Conservation (phyloP, 2,329 filamentous ascomycete species). For the Cladosporium sp. region DNA sequence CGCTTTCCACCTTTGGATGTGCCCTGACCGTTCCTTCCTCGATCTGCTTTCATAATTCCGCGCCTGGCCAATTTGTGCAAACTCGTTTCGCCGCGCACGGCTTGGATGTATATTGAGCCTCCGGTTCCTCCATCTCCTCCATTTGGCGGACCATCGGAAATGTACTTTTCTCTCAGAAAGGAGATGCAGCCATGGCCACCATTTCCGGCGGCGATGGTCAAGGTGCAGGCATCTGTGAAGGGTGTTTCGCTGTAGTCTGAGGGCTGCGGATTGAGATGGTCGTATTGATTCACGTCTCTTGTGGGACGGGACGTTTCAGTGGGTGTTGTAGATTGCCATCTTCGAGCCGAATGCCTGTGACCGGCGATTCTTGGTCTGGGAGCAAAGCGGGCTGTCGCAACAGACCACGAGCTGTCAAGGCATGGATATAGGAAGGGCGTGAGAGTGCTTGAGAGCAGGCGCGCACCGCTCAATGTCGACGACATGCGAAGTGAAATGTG, state of each 20-base stretch:
- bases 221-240: conserved; percentile 80
- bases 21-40: conserved; percentile 75
- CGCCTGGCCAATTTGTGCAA: conserved; percentile 83
- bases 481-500: conserved; percentile 1
- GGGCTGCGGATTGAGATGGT: conserved; percentile 72
- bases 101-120: conserved; percentile 91
- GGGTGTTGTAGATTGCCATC: conserved; percentile 25
- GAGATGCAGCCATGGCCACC: conserved; percentile 93
- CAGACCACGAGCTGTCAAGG: conserved; percentile 25
- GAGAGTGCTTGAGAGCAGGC: conserved; percentile 33
- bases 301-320: background rate
- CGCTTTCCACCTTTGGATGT: conserved; percentile 69
- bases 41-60: conserved; percentile 68
- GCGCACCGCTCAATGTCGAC: background rate
- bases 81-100: conserved; percentile 83
- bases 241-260: conserved; percentile 78
- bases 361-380: background rate
- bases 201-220: conserved; percentile 72
- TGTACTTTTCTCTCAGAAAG: conserved; percentile 85
- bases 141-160: conserved; percentile 85
- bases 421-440: conserved; percentile 46
- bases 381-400: background rate
- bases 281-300: conserved; percentile 23
- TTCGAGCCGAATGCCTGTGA: conserved; percentile 6
- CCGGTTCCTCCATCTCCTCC: conserved; percentile 91